These are phyloP conservation scores for Cyclocybe cylindracea DNA, from an alignment of 768 basidiomycete species.

Conservation along the genomic window DNA sequence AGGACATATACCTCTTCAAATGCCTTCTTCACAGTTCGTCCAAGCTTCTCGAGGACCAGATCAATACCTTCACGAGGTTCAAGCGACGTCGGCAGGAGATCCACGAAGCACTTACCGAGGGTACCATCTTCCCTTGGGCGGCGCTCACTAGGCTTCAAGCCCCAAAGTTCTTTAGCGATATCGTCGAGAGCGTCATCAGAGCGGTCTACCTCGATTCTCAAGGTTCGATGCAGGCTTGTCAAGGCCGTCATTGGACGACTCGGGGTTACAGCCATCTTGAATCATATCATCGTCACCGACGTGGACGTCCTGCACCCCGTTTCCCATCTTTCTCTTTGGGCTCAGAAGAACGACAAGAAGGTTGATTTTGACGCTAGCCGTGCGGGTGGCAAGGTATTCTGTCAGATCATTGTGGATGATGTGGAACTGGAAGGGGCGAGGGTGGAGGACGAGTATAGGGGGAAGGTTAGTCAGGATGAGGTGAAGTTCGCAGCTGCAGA, in stretches of 20 bases:
- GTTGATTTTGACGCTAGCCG: slow-evolving; percentile 46
- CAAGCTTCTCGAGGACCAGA: slow-evolving; percentile 63
- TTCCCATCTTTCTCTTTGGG: slow-evolving; percentile 66
- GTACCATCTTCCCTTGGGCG: slow-evolving; percentile 75
- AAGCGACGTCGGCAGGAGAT: slow-evolving; percentile 49
- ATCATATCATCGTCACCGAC: slow-evolving; percentile 63
- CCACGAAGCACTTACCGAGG: slow-evolving; percentile 41
- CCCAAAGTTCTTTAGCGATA: slow-evolving; percentile 79
- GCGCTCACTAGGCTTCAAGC: slow-evolving; percentile 73
- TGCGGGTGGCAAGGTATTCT: slow-evolving; percentile 49
- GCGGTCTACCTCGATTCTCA: slow-evolving; percentile 70
- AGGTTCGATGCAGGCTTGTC: slow-evolving; percentile 54
- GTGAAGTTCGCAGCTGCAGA: slow-evolving; percentile 70
- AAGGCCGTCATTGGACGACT: slow-evolving; percentile 49
- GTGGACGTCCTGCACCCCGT: slow-evolving; percentile 79
- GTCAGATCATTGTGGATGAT: slow-evolving; percentile 51
- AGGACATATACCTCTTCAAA: slow-evolving; percentile 60
- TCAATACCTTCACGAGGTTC: slow-evolving; percentile 54
- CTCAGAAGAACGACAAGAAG: slow-evolving; percentile 42
- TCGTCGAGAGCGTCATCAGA: slow-evolving; percentile 75
- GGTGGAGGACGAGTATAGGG: slow-evolving; percentile 45
- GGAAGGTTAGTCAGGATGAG: slow-evolving; percentile 61
- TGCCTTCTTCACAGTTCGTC: slow-evolving; percentile 74
- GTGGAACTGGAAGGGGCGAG: slow-evolving; percentile 45
- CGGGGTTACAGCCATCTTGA: slow-evolving; percentile 61